Conservation (phyloP, 768 basidiomycete genomes). For the Agrocybe pediades region DNA sequence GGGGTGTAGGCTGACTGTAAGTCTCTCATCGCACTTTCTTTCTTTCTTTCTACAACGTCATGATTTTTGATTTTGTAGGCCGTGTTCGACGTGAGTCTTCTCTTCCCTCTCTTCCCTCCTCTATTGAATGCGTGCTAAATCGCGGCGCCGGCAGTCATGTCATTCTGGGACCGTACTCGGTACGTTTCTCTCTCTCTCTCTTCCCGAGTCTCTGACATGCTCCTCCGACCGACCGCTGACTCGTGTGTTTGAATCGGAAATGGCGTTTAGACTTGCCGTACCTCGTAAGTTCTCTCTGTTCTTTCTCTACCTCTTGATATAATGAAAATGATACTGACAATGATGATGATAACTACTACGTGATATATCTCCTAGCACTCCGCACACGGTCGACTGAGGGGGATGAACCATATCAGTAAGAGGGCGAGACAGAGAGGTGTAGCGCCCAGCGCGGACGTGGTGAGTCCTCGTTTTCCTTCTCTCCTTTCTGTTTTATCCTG, state of each 20-base stretch:
- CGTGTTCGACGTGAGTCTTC: slow-evolving; percentile 48
- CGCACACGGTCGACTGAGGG: slow-evolving; percentile 52
- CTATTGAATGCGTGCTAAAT: neutral
- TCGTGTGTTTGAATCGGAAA: neutral
- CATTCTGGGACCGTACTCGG: slow-evolving; percentile 58
- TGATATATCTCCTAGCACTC: too few species aligned
- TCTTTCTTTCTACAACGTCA: neutral
- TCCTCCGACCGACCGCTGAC: neutral
- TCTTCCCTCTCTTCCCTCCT: neutral
- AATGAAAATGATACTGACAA: too few species aligned
- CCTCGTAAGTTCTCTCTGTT: slow-evolving; percentile 33
- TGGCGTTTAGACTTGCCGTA: slow-evolving; percentile 45
- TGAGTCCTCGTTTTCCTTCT: slow-evolving; percentile 22
- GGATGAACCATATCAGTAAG: slow-evolving; percentile 36
- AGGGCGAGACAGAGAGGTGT: slow-evolving; percentile 39
- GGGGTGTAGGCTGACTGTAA: slow-evolving; percentile 52
- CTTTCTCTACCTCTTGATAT: neutral
- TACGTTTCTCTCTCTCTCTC: slow-evolving; percentile 18
- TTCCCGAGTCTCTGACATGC: neutral
- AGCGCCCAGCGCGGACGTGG: slow-evolving; percentile 71
- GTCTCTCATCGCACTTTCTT: neutral
- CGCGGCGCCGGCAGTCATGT: too few species aligned
- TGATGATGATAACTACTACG: too few species aligned
- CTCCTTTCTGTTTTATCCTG: neutral
- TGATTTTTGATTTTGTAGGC: too few species aligned